Evolutionary conservation across 2,329 filamentous ascomycete genomes (phyloP), one percentile per base, ranked within the genome.

Genomic region (Cercospora sp.): DNA sequence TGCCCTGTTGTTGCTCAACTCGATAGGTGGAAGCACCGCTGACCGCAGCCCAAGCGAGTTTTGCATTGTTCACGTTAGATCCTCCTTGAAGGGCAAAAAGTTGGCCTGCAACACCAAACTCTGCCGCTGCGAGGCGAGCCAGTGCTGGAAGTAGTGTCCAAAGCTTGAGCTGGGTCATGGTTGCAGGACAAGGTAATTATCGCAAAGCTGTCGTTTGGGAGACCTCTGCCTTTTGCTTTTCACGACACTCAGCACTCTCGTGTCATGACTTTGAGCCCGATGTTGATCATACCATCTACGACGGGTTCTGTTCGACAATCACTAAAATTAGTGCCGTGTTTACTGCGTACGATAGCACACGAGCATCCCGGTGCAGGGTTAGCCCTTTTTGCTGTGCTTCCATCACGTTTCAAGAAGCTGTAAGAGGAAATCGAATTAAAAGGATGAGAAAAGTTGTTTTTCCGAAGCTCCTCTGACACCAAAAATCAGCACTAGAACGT

Each of bases 31-130:
- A 57, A 12, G 71, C 69, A 51, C 67, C 69, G 16, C 18, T 48
- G 42, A 66, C 65, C 10, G 48, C 23, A 10, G 59, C 39, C 69
- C 71, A 72, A n/a, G 64, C 58, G 10, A 72, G 57, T 39, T 72
- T 72, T 28, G 67, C 69, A 42, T 72, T 70, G 51, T 71, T 70
- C 18, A 69, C 68, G 7, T 62, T 53, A 33, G 53, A 53, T 10
- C 58, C 45, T n/a, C 69, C 67, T n/a, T 65, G 18, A 9, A 72
- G 66, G 31, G 64, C 66, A 31, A 72, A 72, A 3, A 72, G 63
- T 42, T 72, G 69, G n/a, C 60, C 65, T 23, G 71, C 69, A 12
- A 71, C 45, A 10, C 66, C 61, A 42, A 72, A 65, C 16, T 71
- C 67, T 42, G 71, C 71, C 20, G 45, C 33, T 3, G 45, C 30